Evolutionary conservation across 2,329 filamentous ascomycete genomes (phyloP).

Genomic region (Cercospora citrullina): DNA sequence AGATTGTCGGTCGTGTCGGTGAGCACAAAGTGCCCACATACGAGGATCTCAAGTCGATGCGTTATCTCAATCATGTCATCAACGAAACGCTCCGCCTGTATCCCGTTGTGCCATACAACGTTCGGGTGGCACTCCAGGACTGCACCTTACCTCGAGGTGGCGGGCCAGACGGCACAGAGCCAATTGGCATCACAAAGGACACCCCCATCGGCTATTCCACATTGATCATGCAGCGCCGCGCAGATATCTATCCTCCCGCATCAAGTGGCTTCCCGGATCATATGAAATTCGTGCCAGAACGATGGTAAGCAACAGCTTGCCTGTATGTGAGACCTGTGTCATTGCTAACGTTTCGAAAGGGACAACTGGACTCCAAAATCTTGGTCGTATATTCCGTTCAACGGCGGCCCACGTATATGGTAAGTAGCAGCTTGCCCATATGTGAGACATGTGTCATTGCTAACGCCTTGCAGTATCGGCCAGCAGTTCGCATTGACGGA

Average conservation of each 20-base stretch:
- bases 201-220: constrained; percentile 51
- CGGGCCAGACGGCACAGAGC: constrained; percentile 47
- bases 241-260: constrained; percentile 50
- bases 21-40: constrained; percentile 64
- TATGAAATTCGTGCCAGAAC: constrained; percentile 49
- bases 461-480: constrained; percentile 38
- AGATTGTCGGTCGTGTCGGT: constrained; percentile 70
- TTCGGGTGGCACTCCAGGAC: constrained; percentile 49
- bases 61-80: constrained; percentile 62
- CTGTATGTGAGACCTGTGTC: background rate
- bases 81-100: constrained; percentile 51
- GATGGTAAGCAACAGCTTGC: constrained; percentile 41
- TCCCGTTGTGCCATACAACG: constrained; percentile 53
- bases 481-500: constrained; percentile 54
- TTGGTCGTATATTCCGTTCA: constrained; percentile 54
- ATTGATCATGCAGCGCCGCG: constrained; percentile 51
- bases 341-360: background rate
- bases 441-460: background rate
- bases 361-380: constrained; percentile 50
- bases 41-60: constrained; percentile 81
- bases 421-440: background rate
- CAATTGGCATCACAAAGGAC: constrained; percentile 46
- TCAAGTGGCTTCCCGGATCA: constrained; percentile 43
- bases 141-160: constrained; percentile 53
- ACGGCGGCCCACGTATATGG: constrained; percentile 53